Base-by-base conservation (phyloP, 2,329 filamentous ascomycete species). In the Zymoseptoria pseudotritici region DNA sequence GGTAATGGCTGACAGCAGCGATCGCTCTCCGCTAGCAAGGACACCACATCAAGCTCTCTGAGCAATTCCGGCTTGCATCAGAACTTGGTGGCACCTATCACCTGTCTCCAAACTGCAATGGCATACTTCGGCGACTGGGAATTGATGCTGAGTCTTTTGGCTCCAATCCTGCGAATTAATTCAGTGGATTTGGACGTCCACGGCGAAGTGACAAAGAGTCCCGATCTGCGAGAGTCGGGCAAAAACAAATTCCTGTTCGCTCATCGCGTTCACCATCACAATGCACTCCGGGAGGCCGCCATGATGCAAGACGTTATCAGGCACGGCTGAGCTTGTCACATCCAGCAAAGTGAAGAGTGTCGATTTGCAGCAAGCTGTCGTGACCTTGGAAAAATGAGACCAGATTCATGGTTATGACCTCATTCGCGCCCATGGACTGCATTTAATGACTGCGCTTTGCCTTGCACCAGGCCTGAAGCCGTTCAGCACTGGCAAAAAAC, bases 81-180 rank as follows among this genome's bases (percentile, higher is more conserved):
- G 84, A 86, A 69, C 72, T 78, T 1, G 85, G 84, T 0, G 84
- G 85, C 2, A 84, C 84, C 0, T 87, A 22, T n/a, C 83, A 87
- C 66, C 69, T 87, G 4, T 79, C 82, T 0, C 83, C 86, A 0
- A 88, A 88, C 65, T 75, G 79, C 2, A 85, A 86, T 69, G 82
- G 82, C 0, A 71, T 87, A 2, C 73, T 88, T 3, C 70, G 72
- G 10, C 71, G 77, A 31, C 31, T 62, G 2, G 60, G 62, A 19
- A 58, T 65, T 9, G 21, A 22, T 50, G 70, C 81, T 11, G 59
- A 65, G 55, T 50, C 24, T 8, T 61, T 63, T 10, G 63, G 61
- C 3, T 63, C 63, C 13, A 63, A 59, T 20, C 9, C n/a, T 19
- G 50, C 50, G 13, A 52, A 52, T 22, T 20, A 20, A 3, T 19